These are phyloP conservation scores for Wickerhamomyces silvicola DNA, from an alignment of 805 yeast genomes.

Conservation along the genomic window DNA sequence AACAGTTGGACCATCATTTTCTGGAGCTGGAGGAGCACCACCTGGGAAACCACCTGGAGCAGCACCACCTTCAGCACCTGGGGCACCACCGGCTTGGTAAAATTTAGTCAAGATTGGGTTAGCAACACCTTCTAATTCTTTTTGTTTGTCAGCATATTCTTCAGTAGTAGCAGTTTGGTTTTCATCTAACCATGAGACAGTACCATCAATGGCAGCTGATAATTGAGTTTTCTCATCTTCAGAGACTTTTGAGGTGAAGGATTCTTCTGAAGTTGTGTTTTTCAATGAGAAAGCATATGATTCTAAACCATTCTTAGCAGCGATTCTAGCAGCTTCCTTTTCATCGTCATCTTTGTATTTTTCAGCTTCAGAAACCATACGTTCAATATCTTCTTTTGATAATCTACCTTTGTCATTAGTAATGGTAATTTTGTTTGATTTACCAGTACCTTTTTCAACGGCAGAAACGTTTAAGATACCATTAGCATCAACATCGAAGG, in stretches of 20 bases:
- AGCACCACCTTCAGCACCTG: conserved; percentile 61
- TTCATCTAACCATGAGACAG: conserved; percentile 82
- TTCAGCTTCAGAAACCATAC: conserved; percentile 98
- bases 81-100: conserved; percentile 88
- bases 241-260: conserved; percentile 67
- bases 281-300: conserved; percentile 93
- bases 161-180: conserved; percentile 86
- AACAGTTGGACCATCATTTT: conserved; percentile 52
- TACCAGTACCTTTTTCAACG: conserved; percentile 97
- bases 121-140: conserved; percentile 86
- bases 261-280: conserved; percentile 63
- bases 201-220: conserved; percentile 71
- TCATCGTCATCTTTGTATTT: conserved; percentile 98
- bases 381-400: conserved; percentile 92
- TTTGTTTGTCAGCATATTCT: conserved; percentile 83
- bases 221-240: conserved; percentile 58
- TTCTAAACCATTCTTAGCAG: conserved; percentile 96
- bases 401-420: conserved; percentile 99
- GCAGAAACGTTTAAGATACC: conserved; percentile 99
- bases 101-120: conserved; percentile 93
- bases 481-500: conserved; percentile 98
- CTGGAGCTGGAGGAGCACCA: conserved; percentile 35
- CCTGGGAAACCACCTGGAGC: conserved; percentile 44
- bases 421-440: conserved; percentile 96
- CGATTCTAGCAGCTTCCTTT: conserved; percentile 91